Evolutionary conservation across 352 stramenopile genomes (phyloP).

Genomic region (Thalassiosira mediterranea): DNA sequence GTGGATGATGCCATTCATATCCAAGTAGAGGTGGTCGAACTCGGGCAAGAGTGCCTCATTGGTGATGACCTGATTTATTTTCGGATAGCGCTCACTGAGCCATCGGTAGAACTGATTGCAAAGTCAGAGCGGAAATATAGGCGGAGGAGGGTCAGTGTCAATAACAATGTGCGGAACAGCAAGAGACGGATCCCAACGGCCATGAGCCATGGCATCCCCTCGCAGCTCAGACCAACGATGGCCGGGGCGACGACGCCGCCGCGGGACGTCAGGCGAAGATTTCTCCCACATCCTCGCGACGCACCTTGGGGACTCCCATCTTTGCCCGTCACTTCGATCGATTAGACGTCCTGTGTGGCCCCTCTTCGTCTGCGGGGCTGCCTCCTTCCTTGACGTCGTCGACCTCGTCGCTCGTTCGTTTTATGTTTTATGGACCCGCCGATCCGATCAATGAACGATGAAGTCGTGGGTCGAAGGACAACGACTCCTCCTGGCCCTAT

Average conservation of each 20-base stretch:
- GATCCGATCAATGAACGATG: no score
- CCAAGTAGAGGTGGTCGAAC: conserved; percentile 99
- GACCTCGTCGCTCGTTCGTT: no score
- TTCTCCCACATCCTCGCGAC: conserved; percentile 8
- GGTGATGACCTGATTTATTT: conserved; percentile 98
- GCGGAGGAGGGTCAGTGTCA: neutral
- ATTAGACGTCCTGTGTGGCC: no score
- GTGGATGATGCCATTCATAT: conserved; percentile 99
- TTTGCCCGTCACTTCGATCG: no score
- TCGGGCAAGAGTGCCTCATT: conserved; percentile 96
- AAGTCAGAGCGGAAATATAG: neutral
- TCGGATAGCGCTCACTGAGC: conserved; percentile 91
- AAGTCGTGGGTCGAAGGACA: no score
- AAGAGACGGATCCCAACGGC: no score
- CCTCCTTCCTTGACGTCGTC: no score
- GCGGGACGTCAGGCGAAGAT: neutral
- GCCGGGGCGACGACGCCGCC: neutral
- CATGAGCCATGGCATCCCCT: no score
- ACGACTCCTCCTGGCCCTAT: no score
- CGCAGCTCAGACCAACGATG: neutral
- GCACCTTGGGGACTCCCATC: conserved; percentile 74
- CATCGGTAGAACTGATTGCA: conserved; percentile 82
- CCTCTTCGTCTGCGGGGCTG: no score
- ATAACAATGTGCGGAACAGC: no score
- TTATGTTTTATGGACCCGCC: no score